Percentiles rank a stretch among this genome's conserved stretches.
phyloP scores from a whole-genome alignment of 768 basidiomycete species.

The Russula sp. region DNA sequence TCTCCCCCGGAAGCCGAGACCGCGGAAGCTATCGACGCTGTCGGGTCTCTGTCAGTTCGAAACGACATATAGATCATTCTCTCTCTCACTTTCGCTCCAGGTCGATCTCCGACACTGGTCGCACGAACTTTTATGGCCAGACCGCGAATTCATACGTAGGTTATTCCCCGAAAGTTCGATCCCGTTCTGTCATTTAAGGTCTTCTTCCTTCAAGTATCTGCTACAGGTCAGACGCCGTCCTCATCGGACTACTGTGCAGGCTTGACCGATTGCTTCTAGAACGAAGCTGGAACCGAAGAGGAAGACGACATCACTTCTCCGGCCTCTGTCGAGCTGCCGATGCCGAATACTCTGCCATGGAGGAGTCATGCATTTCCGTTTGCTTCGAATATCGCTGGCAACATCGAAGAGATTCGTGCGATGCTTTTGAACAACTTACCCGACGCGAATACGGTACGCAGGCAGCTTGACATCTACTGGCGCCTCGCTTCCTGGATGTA shows the following conservation, averaged over 20 bases:
- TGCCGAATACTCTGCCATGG: constrained; percentile 54
- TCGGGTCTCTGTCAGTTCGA: constrained; percentile 52
- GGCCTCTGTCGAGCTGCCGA: constrained; percentile 34
- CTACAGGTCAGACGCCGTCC: constrained; percentile 44
- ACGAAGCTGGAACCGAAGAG: constrained; percentile 53
- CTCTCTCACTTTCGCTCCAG: constrained; percentile 34
- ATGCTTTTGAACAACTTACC: constrained; percentile 47
- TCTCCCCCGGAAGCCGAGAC: constrained; percentile 37
- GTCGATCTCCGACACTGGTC: constrained; percentile 56
- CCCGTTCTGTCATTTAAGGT: constrained; percentile 11
- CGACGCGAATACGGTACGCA: constrained; percentile 29
- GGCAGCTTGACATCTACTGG: constrained; percentile 50
- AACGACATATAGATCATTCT: background rate
- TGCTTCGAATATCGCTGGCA: constrained; percentile 36
- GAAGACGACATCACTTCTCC: constrained; percentile 40
- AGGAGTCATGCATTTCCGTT: constrained; percentile 57
- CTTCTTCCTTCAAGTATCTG: constrained; percentile 43
- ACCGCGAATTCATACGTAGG: constrained; percentile 67
- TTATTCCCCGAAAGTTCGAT: constrained; percentile 13
- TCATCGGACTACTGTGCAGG: constrained; percentile 9
- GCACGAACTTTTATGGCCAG: constrained; percentile 58
- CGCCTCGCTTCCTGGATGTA: constrained; percentile 70
- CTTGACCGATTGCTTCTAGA: constrained; percentile 33
- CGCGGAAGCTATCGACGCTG: constrained; percentile 53
- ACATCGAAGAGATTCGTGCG: constrained; percentile 39